Evolutionary conservation across 768 basidiomycete species (phyloP), one percentile per base, ranked within the genome.

Genomic region (Trametopsis cervina): DNA sequence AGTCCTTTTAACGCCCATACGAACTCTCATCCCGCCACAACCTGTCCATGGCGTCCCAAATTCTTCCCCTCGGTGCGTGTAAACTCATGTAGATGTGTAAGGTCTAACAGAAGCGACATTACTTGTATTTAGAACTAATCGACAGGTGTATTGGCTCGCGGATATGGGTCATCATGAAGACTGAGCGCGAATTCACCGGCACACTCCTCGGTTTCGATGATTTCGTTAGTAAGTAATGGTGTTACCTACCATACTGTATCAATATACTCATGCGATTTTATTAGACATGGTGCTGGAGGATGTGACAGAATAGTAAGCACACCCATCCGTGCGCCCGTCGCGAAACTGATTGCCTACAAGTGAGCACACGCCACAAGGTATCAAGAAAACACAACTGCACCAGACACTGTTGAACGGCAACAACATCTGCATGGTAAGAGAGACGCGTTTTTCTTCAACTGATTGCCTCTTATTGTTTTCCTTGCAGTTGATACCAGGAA

Each of bases 111-210:
- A n/a, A n/a, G n/a, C n/a, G n/a, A n/a, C n/a, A n/a, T n/a, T 33
- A 15, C 29, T 45, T 24, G 44, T 50, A 38, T 40, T 24, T 54
- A 94, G 95, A 98, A 66, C 76, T 99, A 38, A 95, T 99, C 60
- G 95, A 99, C 66, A 80, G 89, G 64, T 97, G 95, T 63, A 98
- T 97, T 63, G 95, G 95, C 48, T 95, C 92, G 26, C 80, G 82
- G 42, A 94, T 98, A 62, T 96, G 92, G 90, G 95, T 98, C 59
- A 82, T 98, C 64, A 97, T 96, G 91, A 98, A 97, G 72, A 84
- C 77, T 57, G 93, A 99, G 53, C 85, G 92, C 40, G 95, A 99
- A 70, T 99, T 97, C 69, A 89, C 88, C 20, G 95, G 95, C 10
- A 96, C 83, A 2, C 73, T 99, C 36, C 75, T 95, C 26, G 95